Evolutionary conservation across 1,139 yeast genomes (phyloP).

Genomic region (Chernovozyma sophiae-reginae): DNA sequence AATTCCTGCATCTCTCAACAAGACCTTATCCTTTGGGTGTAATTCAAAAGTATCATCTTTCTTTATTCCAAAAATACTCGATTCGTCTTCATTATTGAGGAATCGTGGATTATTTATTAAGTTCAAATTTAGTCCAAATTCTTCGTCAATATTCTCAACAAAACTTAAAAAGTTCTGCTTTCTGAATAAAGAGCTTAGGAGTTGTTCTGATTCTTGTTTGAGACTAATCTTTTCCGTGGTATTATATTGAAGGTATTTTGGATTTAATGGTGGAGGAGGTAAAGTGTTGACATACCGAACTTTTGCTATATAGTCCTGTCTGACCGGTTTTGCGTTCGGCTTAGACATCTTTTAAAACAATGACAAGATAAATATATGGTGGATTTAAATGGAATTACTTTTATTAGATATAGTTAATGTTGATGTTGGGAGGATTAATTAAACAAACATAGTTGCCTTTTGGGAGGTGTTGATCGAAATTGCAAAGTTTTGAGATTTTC

Average conservation of each 20-base stretch:
- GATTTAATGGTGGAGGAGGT: conserved; percentile 94
- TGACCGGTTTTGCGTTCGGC: conserved; percentile 33
- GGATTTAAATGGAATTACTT: too few relatives aligned
- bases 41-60: conserved; percentile 33
- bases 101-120: conserved; percentile 64
- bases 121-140: conserved; percentile 76
- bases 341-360: conserved; percentile 18
- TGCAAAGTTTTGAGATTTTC: background rate
- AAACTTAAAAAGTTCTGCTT: conserved; percentile 67
- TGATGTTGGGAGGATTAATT: too few relatives aligned
- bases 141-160: conserved; percentile 66
- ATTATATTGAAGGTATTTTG: conserved; percentile 66
- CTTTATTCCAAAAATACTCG: conserved; percentile 32
- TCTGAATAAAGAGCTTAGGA: conserved; percentile 71
- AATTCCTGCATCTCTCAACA: conserved; percentile 75
- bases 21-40: conserved; percentile 72
- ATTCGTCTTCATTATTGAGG: conserved; percentile 58
- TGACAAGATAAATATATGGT: too few relatives aligned
- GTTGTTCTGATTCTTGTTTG: conserved; percentile 54
- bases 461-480: too few relatives aligned
- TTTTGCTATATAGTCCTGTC: conserved; percentile 88
- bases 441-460: too few relatives aligned
- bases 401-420: too few relatives aligned
- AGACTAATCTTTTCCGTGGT: conserved; percentile 34
- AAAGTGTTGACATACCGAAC: conserved; percentile 80